phyloP scores from a whole-genome alignment of 2,329 filamentous ascomycete species.

The Penicillium sp. region DNA sequence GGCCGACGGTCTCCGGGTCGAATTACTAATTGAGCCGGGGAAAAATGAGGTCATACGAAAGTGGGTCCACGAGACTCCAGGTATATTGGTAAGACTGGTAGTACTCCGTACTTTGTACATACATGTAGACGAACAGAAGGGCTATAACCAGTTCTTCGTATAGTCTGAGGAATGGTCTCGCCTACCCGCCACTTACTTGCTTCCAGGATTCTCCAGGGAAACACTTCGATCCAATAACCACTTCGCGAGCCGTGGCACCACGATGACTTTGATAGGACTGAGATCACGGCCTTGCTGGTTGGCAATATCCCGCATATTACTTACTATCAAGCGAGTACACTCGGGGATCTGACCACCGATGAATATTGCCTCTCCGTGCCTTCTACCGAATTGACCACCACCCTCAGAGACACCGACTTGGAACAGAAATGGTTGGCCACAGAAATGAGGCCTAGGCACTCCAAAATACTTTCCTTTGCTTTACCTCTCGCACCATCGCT shows the following conservation, averaged over 20 bases:
- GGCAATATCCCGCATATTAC: conserved; percentile 36
- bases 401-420: conserved; percentile 44
- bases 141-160: background rate
- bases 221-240: conserved; percentile 1
- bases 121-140: too few species aligned
- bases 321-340: conserved; percentile 33
- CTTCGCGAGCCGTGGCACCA: conserved; percentile 10
- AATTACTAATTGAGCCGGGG: background rate
- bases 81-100: too few species aligned
- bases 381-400: conserved; percentile 40
- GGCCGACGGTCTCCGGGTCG: too few species aligned
- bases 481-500: conserved; percentile 17
- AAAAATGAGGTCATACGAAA: too few species aligned
- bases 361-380: conserved; percentile 42
- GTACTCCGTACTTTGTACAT: too few species aligned
- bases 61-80: too few species aligned
- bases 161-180: background rate
- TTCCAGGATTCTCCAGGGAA: conserved; percentile 5
- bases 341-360: conserved; percentile 39
- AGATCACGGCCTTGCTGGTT: conserved; percentile 33
- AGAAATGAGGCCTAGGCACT: conserved; percentile 35
- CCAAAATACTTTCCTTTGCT: conserved; percentile 29
- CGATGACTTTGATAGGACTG: conserved; percentile 12
- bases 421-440: conserved; percentile 39
- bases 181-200: conserved; percentile 4